Evolutionary conservation across 169 alveolate genomes (phyloP), one percentile per base, ranked within the genome.

Genomic region (Eimeria brunetti): DNA sequence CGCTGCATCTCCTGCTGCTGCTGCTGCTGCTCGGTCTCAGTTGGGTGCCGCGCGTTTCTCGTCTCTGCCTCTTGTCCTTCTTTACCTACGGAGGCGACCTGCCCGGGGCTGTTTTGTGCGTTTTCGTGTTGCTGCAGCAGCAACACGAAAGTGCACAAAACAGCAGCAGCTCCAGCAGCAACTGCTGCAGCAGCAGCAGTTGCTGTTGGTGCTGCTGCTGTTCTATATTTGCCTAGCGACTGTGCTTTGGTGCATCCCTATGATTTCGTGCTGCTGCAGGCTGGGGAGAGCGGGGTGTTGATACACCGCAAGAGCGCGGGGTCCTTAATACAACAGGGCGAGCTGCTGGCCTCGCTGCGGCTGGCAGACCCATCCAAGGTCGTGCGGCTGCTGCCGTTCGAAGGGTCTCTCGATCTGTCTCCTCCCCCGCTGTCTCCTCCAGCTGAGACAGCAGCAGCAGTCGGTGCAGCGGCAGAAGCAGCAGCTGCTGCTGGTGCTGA

Each of bases 281-380:
- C 97, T 53, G 96, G 97, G 30, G 97, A 97, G 67, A 96, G 95
- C 0, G 98, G 98, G 16, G 96, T 93, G 71, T 83, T 97, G 73
- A 96, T 93, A 60, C 98, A 96, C 94, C 96, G 96, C 58, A 96
- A 94, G 95, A 95, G 98, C 16, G 97, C 96, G 51, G 98, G 98
- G 22, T 96, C 97, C 30, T 88, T 97, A 27, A 84, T 97, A 36
- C 95, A 95, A 88, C 91, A 96, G 16, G 98, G 98, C 24, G 98
- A 97, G 91, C 89, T 97, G 73, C 91, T 97, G 46, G 98, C 94
- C 41, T 84, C 96, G 1, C 96, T 94, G 64, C 81, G 53, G 64
- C 96, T 94, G 16, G 91, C 33, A 20, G 96, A 94, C 41, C 94
- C 94, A 20, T 78, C 88, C n/a, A 76, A 69, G 88, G 94, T 94